Percentiles rank a stretch among this genome's conserved stretches.
phyloP scores from a whole-genome alignment of 2,329 filamentous ascomycete genomes.

The Ceratocystis cubensis region DNA sequence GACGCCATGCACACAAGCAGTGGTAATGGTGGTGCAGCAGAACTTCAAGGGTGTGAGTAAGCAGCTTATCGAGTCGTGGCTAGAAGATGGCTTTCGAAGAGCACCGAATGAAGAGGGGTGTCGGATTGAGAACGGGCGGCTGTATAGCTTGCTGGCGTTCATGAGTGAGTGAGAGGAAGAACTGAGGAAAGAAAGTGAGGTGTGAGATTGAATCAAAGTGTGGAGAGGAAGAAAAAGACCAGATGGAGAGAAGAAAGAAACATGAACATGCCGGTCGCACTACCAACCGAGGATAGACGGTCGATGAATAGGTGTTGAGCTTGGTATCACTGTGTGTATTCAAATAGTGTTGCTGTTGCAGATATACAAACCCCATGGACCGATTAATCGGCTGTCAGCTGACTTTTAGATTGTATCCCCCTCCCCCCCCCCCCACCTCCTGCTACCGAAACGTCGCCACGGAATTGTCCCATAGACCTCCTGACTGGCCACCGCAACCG shows the following conservation, averaged over 20 bases:
- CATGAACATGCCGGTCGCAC: neutral
- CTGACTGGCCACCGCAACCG: constrained; percentile 3
- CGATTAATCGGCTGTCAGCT: neutral
- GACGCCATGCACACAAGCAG: constrained; percentile 28
- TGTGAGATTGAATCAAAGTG: neutral
- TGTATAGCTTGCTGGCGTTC: constrained; percentile 25
- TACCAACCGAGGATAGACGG: neutral
- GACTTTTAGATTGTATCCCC: neutral
- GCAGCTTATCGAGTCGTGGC: constrained; percentile 23
- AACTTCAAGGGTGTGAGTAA: constrained; percentile 26
- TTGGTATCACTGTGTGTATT: constrained; percentile 10
- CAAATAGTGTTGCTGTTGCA: neutral
- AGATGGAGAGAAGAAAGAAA: neutral
- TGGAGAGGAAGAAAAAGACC: neutral
- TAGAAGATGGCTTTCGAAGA: constrained; percentile 26
- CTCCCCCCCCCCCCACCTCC: neutral
- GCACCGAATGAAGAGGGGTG: constrained; percentile 25
- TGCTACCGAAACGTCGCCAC: neutral
- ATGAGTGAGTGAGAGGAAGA: constrained; percentile 23
- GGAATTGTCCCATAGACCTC: constrained; percentile 5
- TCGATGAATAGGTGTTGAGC: neutral
- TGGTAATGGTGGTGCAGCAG: constrained; percentile 27
- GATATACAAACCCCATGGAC: neutral
- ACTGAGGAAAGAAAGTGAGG: neutral
- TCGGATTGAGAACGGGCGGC: constrained; percentile 26